Base-by-base conservation (phyloP, 2,329 filamentous ascomycete species). In the Cordyceps fumosorosea region DNA sequence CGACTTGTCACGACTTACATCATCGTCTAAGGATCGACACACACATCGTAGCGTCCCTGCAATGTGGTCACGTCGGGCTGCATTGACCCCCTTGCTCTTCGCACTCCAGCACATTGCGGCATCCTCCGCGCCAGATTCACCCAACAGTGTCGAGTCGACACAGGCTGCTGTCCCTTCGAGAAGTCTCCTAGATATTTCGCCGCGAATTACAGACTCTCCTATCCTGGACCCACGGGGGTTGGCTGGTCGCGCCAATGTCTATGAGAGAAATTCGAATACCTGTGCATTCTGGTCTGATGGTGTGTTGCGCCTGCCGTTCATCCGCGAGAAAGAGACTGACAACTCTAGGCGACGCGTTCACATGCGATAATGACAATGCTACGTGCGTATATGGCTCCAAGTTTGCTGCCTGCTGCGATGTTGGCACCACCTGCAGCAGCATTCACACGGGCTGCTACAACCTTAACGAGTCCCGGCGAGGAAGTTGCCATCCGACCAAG, bases 271-370 rank as follows among this genome's bases (percentile, higher is more conserved):
- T 5, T 14, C 60, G 6, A 20, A 62, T 45, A 58, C 60, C 11
- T 62, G 60, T 32, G 60, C 26, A 24, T 62, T 62, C 7, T 62
- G 45, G 14, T 37, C 54, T 10, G 48, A 62, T 58, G 54, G 54
- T 62, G 16, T 20, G 45, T 32, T 34, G 44, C 4, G 29, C 18
- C n/a, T 52, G 20, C 3, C 45, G 8, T 24, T 26, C 4, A n/a
- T 18, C 20, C 32, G 5, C 32, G 37, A 26, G 20, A 52, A 5
- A 18, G 4, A 40, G 18, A n/a, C 29, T 62, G 18, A 62, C 47
- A 52, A 24, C 24, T n/a, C 16, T 11, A 57, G 55, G 47, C n/a
- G 52, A 40, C 20, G 3, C 54, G 18, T 5, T 57, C 47, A 20
- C 53, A 48, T 24, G 11, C 45, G n/a, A 20, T 34, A 5, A 54